Percentiles rank a stretch among this genome's conserved stretches.
Evolutionary conservation across 2,329 filamentous ascomycete species (phyloP).

Genomic region (Monilinia fructigena): DNA sequence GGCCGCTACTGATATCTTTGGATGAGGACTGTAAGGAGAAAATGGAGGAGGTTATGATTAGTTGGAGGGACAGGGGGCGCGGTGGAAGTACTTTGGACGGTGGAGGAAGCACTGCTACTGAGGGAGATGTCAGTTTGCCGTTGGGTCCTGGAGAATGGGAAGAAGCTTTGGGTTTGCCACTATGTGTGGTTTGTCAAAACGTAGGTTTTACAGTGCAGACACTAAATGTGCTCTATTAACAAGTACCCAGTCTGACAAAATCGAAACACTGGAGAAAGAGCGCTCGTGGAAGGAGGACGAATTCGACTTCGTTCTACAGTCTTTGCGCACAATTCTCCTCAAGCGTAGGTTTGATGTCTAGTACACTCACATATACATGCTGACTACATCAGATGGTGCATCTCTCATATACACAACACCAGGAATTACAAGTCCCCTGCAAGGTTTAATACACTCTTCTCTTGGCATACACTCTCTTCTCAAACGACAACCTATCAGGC

Average conservation of each 20-base stretch:
- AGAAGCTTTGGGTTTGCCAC: conserved; percentile 77
- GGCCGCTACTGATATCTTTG: conserved; percentile 71
- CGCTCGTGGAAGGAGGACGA: conserved; percentile 93
- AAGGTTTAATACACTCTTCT: conserved; percentile 78
- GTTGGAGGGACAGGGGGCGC: conserved; percentile 74
- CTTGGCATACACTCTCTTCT: conserved; percentile 82
- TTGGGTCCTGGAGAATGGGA: conserved; percentile 91
- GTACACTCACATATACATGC: conserved; percentile 19
- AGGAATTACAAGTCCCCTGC: conserved; percentile 72
- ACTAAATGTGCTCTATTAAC: conserved; percentile 23
- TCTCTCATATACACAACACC: conserved; percentile 84
- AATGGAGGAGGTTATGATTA: conserved; percentile 81
- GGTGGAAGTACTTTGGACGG: conserved; percentile 64
- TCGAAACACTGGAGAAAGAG: conserved; percentile 85
- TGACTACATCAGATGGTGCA: conserved; percentile 61
- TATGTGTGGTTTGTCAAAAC: conserved; percentile 96
- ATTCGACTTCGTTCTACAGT: conserved; percentile 94
- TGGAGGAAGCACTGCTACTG: conserved; percentile 54
- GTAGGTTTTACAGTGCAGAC: conserved; percentile 49
- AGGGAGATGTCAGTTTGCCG: conserved; percentile 70
- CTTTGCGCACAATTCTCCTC: conserved; percentile 82
- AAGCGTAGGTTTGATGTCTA: conserved; percentile 60
- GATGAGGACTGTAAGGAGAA: conserved; percentile 74
- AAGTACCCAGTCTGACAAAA: conserved; percentile 28
- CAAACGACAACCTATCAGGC: conserved; percentile 75